Evolutionary conservation across 2,329 filamentous ascomycete genomes (phyloP).

Genomic region (Alternaria novae-zelandiae): DNA sequence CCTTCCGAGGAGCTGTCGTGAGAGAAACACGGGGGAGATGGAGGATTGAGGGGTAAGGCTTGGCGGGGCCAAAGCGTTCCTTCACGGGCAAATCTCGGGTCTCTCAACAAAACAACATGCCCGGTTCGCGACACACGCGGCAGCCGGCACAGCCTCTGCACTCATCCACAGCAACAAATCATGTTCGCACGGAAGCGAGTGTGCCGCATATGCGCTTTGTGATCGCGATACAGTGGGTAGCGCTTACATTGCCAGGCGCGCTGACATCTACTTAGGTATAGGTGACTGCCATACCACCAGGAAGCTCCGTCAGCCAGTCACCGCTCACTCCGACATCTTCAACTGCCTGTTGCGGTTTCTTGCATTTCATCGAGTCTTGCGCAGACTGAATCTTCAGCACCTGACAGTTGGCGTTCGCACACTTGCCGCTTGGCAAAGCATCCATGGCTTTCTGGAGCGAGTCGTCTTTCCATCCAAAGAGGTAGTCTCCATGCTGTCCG

Average conservation of each 20-base stretch:
- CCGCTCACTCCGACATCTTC: conserved; percentile 51
- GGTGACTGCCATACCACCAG: conserved; percentile 32
- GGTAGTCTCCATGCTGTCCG: conserved; percentile 32
- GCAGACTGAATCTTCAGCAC: conserved; percentile 40
- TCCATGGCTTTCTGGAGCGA: conserved; percentile 40
- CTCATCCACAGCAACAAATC: no score
- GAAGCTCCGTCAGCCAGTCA: conserved; percentile 37
- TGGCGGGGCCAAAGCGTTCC: neutral
- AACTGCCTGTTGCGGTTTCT: conserved; percentile 53
- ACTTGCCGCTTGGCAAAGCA: conserved; percentile 33
- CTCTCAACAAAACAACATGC: neutral
- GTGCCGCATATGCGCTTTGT: neutral
- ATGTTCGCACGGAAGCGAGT: no score
- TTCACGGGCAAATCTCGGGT: neutral
- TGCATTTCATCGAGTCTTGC: conserved; percentile 31
- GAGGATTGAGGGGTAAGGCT: conserved; percentile 6
- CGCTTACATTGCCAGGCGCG: neutral
- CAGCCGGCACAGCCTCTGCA: neutral
- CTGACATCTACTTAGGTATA: conserved; percentile 5
- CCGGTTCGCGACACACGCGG: neutral
- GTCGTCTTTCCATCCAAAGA: conserved; percentile 40
- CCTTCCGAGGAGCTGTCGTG: neutral
- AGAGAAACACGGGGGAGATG: neutral
- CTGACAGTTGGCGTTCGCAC: conserved; percentile 38
- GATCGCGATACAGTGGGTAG: neutral